These are phyloP conservation scores for Tetrahymena elliotti DNA, from an alignment of 73 alveolate genomes.

Conservation along the genomic window DNA sequence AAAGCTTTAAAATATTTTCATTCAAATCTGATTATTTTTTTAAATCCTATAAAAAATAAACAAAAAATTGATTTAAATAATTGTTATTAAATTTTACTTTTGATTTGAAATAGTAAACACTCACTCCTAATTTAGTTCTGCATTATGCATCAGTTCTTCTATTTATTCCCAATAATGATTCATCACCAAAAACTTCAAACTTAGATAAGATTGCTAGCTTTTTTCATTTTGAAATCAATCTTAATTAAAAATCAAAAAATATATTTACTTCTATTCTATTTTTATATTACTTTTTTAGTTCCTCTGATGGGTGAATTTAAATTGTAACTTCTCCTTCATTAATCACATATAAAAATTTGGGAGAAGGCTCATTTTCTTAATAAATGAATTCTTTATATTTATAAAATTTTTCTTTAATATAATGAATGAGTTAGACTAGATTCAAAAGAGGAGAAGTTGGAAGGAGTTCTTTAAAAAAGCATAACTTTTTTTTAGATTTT, in stretches of 20 bases:
- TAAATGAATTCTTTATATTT: background rate
- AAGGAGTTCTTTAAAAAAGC: background rate
- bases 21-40: background rate
- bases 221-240: background rate
- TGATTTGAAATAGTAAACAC: background rate
- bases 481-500: background rate
- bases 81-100: background rate
- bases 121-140: background rate
- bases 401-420: background rate
- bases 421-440: background rate
- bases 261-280: background rate
- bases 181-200: background rate
- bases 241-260: background rate
- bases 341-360: background rate
- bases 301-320: background rate
- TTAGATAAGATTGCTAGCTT: background rate
- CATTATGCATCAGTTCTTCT: background rate
- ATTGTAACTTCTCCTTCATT: background rate
- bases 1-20: background rate
- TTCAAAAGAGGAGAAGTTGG: background rate
- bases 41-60: background rate
- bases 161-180: background rate
- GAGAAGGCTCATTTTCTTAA: background rate
- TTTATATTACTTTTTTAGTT: background rate
- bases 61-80: background rate